Conservation (phyloP, 805 yeast species). For the Sungouiella thailandica region DNA sequence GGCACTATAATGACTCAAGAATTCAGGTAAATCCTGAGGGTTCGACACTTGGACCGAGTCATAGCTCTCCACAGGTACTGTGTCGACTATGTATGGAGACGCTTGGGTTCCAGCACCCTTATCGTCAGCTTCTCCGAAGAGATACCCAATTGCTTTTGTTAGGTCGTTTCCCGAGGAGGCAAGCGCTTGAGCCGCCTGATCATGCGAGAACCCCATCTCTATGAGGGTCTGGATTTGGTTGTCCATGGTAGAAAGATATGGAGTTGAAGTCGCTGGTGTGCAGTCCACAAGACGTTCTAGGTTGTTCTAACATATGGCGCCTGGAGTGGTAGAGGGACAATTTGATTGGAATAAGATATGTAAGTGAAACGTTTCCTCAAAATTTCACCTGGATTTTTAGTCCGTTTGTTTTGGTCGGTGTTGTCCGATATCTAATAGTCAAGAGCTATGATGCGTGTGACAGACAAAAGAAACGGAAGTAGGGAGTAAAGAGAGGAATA, state of each 20-base stretch:
- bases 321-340: too few relatives aligned
- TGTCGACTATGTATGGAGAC: constrained; percentile 6
- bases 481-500: too few relatives aligned
- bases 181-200: constrained; percentile 15
- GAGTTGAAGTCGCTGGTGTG: too few relatives aligned
- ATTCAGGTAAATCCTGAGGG: constrained; percentile 29
- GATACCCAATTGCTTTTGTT: constrained; percentile 14
- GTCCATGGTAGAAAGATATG: constrained; percentile 5
- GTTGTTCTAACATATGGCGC: too few relatives aligned
- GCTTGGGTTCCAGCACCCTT: constrained; percentile 8
- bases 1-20: constrained; percentile 8
- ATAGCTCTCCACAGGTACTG: constrained; percentile 1
- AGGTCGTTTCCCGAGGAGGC: constrained; percentile 11
- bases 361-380: too few relatives aligned
- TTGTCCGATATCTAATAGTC: too few relatives aligned
- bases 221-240: constrained; percentile 10
- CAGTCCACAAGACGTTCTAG: too few relatives aligned
- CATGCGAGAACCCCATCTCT: constrained; percentile 16
- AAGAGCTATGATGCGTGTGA: too few relatives aligned
- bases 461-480: too few relatives aligned
- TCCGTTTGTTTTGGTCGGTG: too few relatives aligned
- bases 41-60: constrained; percentile 24
- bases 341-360: too few relatives aligned
- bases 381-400: too few relatives aligned
- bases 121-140: constrained; percentile 15